Conservation (phyloP, 371 early-diverging fungal species). For the Mucor indicus region DNA sequence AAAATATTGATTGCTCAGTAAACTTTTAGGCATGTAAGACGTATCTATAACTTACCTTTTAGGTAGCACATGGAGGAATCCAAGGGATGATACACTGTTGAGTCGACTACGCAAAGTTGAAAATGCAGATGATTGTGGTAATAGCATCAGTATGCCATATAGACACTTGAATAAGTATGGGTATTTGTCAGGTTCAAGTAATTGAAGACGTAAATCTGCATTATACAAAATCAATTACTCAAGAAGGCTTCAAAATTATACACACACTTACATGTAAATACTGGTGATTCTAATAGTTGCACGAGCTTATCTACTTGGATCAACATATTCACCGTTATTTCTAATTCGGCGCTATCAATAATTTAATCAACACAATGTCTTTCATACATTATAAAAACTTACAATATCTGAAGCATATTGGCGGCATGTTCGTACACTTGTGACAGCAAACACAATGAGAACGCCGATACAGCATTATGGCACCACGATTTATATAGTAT, state of each 20-base stretch:
- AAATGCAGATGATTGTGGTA: conserved; percentile 93
- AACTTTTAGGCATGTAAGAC: too few relatives aligned
- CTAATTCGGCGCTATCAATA: conserved; percentile 70
- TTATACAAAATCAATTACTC: too few relatives aligned
- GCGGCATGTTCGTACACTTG: conserved; percentile 89
- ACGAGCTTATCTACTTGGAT: conserved; percentile 93
- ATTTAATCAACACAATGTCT: too few relatives aligned
- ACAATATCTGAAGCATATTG: conserved; percentile 75
- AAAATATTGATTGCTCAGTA: too few relatives aligned
- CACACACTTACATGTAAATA: conserved; percentile 88
- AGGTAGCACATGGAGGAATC: conserved; percentile 58
- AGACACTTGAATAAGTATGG: conserved; percentile 83
- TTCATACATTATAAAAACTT: too few relatives aligned
- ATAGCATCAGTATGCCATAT: conserved; percentile 88
- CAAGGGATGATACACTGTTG: conserved; percentile 68
- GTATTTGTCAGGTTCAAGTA: conserved; percentile 83
- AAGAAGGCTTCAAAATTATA: too few relatives aligned
- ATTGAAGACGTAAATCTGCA: conserved; percentile 77
- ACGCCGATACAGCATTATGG: conserved; percentile 85
- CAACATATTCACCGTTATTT: conserved; percentile 84
- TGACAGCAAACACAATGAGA: conserved; percentile 84
- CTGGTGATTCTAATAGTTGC: conserved; percentile 91
- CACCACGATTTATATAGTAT: conserved; percentile 87
- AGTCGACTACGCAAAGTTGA: conserved; percentile 85
- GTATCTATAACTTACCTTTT: too few relatives aligned